Percentiles rank a stretch among this genome's conserved stretches.
These are phyloP conservation scores for Leptographium wingfieldii DNA, from an alignment of 2,329 filamentous ascomycete genomes.

Conservation along the genomic window DNA sequence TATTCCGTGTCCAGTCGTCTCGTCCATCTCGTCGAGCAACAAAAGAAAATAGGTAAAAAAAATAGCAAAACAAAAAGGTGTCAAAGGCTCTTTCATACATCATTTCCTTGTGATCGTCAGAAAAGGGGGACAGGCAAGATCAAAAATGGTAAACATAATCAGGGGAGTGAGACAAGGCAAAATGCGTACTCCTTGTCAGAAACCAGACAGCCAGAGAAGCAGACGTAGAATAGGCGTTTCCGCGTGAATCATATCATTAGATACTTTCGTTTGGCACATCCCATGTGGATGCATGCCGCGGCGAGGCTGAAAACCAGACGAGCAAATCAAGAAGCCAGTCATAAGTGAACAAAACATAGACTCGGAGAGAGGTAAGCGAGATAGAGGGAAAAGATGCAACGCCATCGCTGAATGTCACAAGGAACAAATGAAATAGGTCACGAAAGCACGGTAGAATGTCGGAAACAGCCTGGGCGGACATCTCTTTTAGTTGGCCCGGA, in stretches of 20 bases:
- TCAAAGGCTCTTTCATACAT: conserved; percentile 2
- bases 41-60: neutral
- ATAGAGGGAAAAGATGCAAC: conserved; percentile 9
- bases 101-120: conserved; percentile 2
- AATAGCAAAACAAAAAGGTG: conserved; percentile 2
- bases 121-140: conserved; percentile 1
- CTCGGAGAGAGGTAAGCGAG: neutral
- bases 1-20: neutral
- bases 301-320: conserved; percentile 2
- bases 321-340: neutral
- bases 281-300: conserved; percentile 1
- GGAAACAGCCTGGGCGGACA: neutral
- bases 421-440: conserved; percentile 3
- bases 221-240: conserved; percentile 4
- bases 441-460: neutral
- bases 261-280: conserved; percentile 6
- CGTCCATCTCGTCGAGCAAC: conserved; percentile 1
- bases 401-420: conserved; percentile 18
- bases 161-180: neutral
- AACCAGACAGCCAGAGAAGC: conserved; percentile 1
- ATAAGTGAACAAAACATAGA: neutral
- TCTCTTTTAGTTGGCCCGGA: conserved; percentile 69
- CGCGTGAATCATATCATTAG: conserved; percentile 3
- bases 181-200: neutral
- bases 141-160: neutral